A percentile compares a stretch with the other conserved stretches of the same genome.
Conservation (phyloP, 1,284 basidiomycete genomes). For the Leccinum griseonigrum region DNA sequence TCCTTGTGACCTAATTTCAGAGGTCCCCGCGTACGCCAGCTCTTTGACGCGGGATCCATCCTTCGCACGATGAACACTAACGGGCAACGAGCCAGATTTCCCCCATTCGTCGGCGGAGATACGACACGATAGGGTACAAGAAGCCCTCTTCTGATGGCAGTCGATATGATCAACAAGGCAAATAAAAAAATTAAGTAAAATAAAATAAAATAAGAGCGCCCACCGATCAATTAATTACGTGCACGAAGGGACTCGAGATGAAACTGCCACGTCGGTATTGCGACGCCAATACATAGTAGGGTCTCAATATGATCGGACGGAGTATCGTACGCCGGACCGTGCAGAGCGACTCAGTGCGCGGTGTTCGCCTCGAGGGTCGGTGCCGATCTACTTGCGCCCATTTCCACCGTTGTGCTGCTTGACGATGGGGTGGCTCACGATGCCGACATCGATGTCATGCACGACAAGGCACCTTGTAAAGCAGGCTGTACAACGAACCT, state of each 20-base stretch:
- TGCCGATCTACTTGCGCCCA: conserved; percentile 3
- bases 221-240: conserved; percentile 6
- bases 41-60: not conserved
- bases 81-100: conserved; percentile 9
- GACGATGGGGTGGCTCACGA: conserved; percentile 2
- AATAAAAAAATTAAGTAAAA: not conserved
- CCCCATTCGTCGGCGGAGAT: conserved; percentile 21
- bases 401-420: not conserved
- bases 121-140: conserved; percentile 6
- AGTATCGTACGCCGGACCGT: not conserved
- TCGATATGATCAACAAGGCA: conserved; percentile 1
- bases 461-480: not conserved
- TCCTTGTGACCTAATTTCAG: not conserved
- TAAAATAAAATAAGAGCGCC: not conserved
- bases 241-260: not conserved
- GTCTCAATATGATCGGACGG: not conserved
- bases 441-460: not conserved
- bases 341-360: not conserved
- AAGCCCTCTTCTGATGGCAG: not conserved
- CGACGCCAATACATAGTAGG: not conserved
- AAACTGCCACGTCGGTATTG: not conserved
- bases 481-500: not conserved
- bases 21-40: too few species aligned
- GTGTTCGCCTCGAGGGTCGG: not conserved
- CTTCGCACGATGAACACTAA: not conserved